Percentiles rank a stretch among this genome's conserved stretches.
These are phyloP conservation scores for Phytophthora colocasiae DNA, from an alignment of 352 stramenopile species.

Conservation along the genomic window DNA sequence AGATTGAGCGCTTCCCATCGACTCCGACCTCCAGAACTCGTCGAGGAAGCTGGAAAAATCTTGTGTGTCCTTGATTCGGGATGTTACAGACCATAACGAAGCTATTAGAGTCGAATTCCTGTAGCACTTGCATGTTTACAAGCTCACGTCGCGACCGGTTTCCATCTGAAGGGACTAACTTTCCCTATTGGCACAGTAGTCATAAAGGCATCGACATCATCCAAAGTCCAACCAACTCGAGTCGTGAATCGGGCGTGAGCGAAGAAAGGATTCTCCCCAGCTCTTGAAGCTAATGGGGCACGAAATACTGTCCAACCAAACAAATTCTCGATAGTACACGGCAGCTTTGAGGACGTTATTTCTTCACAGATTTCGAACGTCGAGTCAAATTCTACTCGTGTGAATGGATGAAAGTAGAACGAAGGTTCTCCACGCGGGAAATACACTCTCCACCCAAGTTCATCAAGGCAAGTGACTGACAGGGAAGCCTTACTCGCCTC, in stretches of 20 bases:
- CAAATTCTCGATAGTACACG: neutral
- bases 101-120: neutral
- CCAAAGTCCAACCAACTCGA: neutral
- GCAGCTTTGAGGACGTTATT: neutral
- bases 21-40: neutral
- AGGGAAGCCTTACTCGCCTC: neutral
- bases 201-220: neutral
- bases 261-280: neutral
- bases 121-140: conserved; percentile 6
- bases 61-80: neutral
- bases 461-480: neutral
- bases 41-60: neutral
- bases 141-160: neutral
- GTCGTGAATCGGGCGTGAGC: neutral
- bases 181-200: neutral
- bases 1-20: neutral
- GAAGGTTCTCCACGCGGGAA: conserved; percentile 26
- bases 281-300: neutral
- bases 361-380: neutral
- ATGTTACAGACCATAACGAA: neutral
- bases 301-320: neutral
- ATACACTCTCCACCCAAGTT: conserved; percentile 7
- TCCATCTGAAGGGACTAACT: neutral
- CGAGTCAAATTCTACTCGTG: conserved; percentile 17
- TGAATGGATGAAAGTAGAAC: conserved; percentile 37